A percentile compares a stretch with the other conserved stretches of the same genome.
Evolutionary conservation across 176 grass and related monocot species (phyloP).

Genomic region (maize (Zea mays)): Zm-B73-REFERENCE-NAM-5.0 NC_050102.1:87611501-87612000

Average conservation of each 20-base stretch:
- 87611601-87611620: no score
- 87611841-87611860: neutral
- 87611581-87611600: neutral
- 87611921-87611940: neutral
- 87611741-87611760: neutral
- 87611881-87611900: neutral
- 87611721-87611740: neutral
- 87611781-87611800: no score
- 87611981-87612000: neutral
- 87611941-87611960: neutral
- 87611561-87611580: neutral
- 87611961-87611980: neutral
- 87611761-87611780: neutral
- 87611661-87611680: neutral
- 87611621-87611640: neutral
- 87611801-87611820: neutral
- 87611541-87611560: neutral
- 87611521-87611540: neutral
- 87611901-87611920: neutral
- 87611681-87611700: neutral
- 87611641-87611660: neutral
- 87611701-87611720: neutral
- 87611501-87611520: slow-evolving; percentile 5
- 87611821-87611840: neutral
- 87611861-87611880: neutral